phyloP scores from a whole-genome alignment of 495 filamentous ascomycete genomes.

The Hypoxylon fuscum region DNA sequence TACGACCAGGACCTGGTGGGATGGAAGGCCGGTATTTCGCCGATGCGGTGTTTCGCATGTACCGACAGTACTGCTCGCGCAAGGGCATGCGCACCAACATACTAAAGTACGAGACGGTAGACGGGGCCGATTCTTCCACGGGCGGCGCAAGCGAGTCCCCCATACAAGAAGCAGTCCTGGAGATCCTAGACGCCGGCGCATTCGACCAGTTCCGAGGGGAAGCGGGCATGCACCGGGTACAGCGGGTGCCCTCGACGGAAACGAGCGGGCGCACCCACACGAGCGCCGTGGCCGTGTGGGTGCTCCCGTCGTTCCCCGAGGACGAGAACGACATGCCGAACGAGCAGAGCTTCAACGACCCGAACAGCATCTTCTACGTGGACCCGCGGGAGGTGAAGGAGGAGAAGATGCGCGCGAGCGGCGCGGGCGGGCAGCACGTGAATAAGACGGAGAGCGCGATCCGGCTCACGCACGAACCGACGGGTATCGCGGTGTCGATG shows the following conservation, averaged over 20 bases:
- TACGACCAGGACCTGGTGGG: slow-evolving; percentile 92
- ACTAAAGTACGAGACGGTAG: slow-evolving; percentile 61
- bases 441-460: slow-evolving; percentile 98
- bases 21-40: slow-evolving; percentile 91
- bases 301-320: slow-evolving; percentile 84
- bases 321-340: slow-evolving; percentile 57
- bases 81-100: slow-evolving; percentile 57
- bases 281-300: slow-evolving; percentile 88
- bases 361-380: slow-evolving; percentile 88
- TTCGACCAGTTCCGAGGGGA: slow-evolving; percentile 85
- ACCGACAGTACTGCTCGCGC: slow-evolving; percentile 76
- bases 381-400: slow-evolving; percentile 83
- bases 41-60: slow-evolving; percentile 88
- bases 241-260: slow-evolving; percentile 91
- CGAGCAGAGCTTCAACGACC: slow-evolving; percentile 76
- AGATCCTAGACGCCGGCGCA: slow-evolving; percentile 78
- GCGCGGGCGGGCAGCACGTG: slow-evolving; percentile 96
- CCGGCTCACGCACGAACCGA: slow-evolving; percentile 90
- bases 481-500: slow-evolving; percentile 83
- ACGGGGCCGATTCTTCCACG: slow-evolving; percentile 66
- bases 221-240: slow-evolving; percentile 93
- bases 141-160: slow-evolving; percentile 66
- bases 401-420: slow-evolving; percentile 91
- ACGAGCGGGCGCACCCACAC: slow-evolving; percentile 91
- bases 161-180: slow-evolving; percentile 79